Base-by-base conservation (phyloP, 2,329 filamentous ascomycete genomes). In the Zalaria obscura region DNA sequence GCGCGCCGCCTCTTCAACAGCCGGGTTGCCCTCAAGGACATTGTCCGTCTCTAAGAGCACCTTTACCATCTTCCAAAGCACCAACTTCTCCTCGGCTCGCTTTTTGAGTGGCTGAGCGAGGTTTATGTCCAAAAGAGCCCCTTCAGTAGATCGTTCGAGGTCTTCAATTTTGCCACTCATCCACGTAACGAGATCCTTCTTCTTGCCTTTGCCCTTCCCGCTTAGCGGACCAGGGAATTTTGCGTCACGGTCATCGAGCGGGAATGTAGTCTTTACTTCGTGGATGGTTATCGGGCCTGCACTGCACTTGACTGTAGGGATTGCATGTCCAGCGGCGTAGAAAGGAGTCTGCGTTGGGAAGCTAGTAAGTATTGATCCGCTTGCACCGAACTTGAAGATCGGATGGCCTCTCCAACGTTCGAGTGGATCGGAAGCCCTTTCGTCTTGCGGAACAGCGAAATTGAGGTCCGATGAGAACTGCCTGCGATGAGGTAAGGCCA, bases 181-280 rank as follows among this genome's bases (percentile, higher is more conserved):
- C 91, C 93, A 98, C 2, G 76, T 62, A 35, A 88, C 52, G 0
- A 86, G 75, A 41, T 98, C 89, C 66, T 96, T 98, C 70, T 98
- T 98, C 70, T 93, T 96, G 1, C 81, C 78, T 69, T 94, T 96
- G 1, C 80, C 78, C 57, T 95, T 96, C 34, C 78, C 74, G 59
- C 82, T 87, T 27, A 98, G 66, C 3, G 93, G 91, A 0, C 91
- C 91, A 0, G 91, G 91, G 54, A 96, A 96, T 50, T 80, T 86
- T 11, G 76, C 72, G 38, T 91, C 65, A 2, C 78, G 73, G 29
- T 91, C 85, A 25, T 76, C 68, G 5, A 87, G 65, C 4, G 83
- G 78, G 36, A 84, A 66, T 27, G 85, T 68, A 35, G 87, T 78
- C 56, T 82, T 91, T 47, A 84, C 72, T 50, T 75, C 81, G 47